Base-by-base conservation (phyloP, 225 moss, liverwort and hornwort species). In the Bryoerythrophyllum caledonicum region DNA sequence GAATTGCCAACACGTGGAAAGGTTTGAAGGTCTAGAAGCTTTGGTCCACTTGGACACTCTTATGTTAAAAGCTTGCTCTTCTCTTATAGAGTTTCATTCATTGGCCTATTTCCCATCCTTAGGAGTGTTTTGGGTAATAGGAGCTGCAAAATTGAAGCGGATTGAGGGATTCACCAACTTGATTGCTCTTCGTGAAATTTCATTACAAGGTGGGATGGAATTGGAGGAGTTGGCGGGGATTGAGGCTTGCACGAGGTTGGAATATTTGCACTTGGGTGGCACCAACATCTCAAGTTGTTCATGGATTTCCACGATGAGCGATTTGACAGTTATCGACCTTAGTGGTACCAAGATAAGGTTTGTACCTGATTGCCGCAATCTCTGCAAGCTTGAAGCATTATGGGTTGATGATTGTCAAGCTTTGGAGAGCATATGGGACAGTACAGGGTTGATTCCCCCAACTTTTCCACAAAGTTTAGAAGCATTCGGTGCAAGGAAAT, bases 91-190 rank as follows among this genome's bases (percentile, higher is more conserved):
- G 11, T 63, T 63, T 21, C n/a, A 37, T 21, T 63, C 63, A 38
- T 5, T 63, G 38, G 21, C 3, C 21, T 38, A n/a, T 21, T 63
- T 63, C 4, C 63, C n/a, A 7, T 13, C 17, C 10, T 38, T 38
- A 2, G 3, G 2, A 38, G 0, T 0, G 0, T 63, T 63, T 7
- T 0, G 0, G 5, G 12, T 38, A 6, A 2, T 21, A 38, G 63
- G 63, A 38, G 38, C 63, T 63, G 12, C 10, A 5, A 37, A 63
- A 6, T 4, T 63, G 12, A 38, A 63, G 37, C 21, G 1, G 21
- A 21, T 38, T 5, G 12, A 38, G 3, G 44, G 65, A 46, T 46
- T 66, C 27, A 25, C 16, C 27, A 66, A 6, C 27, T 38, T 37
- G 21, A 63, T 38, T 21, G 6, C 38, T 38, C 38, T 38, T 38